phyloP scores from a whole-genome alignment of 1,284 basidiomycete species.

The Stygiomarasmius scandens region DNA sequence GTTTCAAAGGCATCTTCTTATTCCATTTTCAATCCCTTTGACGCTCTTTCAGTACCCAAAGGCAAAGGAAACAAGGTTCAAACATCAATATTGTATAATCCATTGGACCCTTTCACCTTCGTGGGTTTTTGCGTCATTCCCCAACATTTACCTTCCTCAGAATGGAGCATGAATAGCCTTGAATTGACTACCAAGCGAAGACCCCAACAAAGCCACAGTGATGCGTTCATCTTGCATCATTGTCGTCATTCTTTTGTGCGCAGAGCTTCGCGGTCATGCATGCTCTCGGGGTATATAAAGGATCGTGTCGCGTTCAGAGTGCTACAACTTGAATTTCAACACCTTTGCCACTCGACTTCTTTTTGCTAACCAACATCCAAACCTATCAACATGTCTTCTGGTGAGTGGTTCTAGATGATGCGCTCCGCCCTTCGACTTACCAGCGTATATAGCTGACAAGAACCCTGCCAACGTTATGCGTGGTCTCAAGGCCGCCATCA shows the following conservation, averaged over 20 bases:
- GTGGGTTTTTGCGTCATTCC: no score
- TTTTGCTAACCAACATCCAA: neutral
- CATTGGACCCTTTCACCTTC: no score
- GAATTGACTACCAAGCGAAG: no score
- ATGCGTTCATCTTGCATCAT: neutral
- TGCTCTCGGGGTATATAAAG: neutral
- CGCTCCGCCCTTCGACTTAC: neutral
- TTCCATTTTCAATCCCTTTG: no score
- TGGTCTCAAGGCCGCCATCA: constrained; percentile 57
- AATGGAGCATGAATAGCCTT: no score
- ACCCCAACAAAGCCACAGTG: no score
- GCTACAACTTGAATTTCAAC: neutral
- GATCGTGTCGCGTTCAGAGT: neutral
- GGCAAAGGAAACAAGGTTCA: no score
- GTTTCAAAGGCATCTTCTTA: no score
- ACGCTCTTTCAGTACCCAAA: no score
- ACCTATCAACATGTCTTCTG: constrained; percentile 3
- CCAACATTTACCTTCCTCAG: no score
- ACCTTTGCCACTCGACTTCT: neutral
- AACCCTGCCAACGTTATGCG: constrained; percentile 39
- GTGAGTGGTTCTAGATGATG: neutral
- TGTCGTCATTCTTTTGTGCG: neutral
- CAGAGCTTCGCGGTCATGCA: neutral
- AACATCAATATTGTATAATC: no score
- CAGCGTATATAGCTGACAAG: constrained; percentile 4